Conservation (phyloP, 2,329 filamentous ascomycete species). For the Emydomyces testavorans region DNA sequence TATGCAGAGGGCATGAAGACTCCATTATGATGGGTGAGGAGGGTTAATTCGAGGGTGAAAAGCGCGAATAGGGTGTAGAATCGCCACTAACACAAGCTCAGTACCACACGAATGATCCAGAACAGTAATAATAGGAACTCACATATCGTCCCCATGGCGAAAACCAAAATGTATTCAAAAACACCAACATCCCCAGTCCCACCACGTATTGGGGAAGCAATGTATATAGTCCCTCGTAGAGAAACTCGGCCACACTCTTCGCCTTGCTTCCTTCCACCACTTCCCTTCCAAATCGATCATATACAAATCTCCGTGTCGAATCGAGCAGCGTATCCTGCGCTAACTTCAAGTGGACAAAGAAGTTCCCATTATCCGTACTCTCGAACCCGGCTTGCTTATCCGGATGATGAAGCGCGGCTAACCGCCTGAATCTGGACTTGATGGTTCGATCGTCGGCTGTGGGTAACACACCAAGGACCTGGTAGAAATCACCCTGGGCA, state of each 20-base stretch:
- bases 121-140: constrained; percentile 19
- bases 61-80: constrained; percentile 44
- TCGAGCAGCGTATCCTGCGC: constrained; percentile 75
- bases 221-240: constrained; percentile 51
- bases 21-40: constrained; percentile 43
- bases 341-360: constrained; percentile 73
- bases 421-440: constrained; percentile 71
- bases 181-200: constrained; percentile 27
- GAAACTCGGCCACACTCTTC: constrained; percentile 58
- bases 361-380: constrained; percentile 24
- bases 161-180: constrained; percentile 34
- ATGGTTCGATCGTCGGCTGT: constrained; percentile 62
- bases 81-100: constrained; percentile 33
- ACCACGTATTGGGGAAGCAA: constrained; percentile 31
- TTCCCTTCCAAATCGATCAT: constrained; percentile 74
- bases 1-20: constrained; percentile 28
- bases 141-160: constrained; percentile 37
- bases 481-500: constrained; percentile 63
- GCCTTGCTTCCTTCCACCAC: constrained; percentile 48
- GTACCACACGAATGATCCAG: constrained; percentile 20
- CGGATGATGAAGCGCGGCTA: constrained; percentile 61
- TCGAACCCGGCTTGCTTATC: constrained; percentile 54
- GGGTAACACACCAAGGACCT: constrained; percentile 58
- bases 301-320: constrained; percentile 67
- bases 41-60: constrained; percentile 46